Base-by-base conservation (phyloP, 2,329 filamentous ascomycete species). In the Diaporthe sp. region DNA sequence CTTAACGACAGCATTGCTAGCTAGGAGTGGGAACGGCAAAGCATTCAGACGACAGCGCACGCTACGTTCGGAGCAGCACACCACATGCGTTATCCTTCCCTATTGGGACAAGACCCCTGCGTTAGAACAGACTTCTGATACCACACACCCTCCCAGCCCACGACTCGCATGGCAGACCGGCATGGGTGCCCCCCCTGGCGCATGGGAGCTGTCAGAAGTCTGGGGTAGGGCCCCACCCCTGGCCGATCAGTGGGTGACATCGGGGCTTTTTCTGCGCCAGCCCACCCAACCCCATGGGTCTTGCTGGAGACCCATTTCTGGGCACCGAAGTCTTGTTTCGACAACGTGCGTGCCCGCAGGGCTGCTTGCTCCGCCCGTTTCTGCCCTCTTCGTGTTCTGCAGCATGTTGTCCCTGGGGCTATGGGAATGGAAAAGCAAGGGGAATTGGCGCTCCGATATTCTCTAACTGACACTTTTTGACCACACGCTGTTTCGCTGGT, bases 321-420 rank as follows among this genome's bases (percentile, higher is more conserved):
- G 46, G 65, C 65, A 53, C 22, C 65, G 46, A 68, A 68, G 65
- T 68, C 65, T 69, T 69, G 65, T 69, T 69, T 69, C 65, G 49
- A 69, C 65, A 68, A 53, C 65, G 42, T 49, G 61, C 19, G 42
- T 19, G 58, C 22, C 12, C 2, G 12, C 9, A 25, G 58, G 58
- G 44, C 44, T 46, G 17, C 44, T 44, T 17, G 13, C 42, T 44
- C 15, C 42, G 13, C 25, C 61, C 9, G 13, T 13, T 19, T 10
- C 28, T 8, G 15, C 22, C 44, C 22, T 10, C 34, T 34, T 34
- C 1, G 34, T 34, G 13, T 8, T 22, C 7, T 49, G 4, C 28
- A n/a, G 62, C 22, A 39, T 37, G 10, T 19, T 67, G 10, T 37
- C 4, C 3, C 42, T 25, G n/a, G 15, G n/a, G 19, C 0, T 9